These are phyloP conservation scores for Blepharisma japonicum DNA, from an alignment of 73 alveolate genomes.

Conservation along the genomic window DNA sequence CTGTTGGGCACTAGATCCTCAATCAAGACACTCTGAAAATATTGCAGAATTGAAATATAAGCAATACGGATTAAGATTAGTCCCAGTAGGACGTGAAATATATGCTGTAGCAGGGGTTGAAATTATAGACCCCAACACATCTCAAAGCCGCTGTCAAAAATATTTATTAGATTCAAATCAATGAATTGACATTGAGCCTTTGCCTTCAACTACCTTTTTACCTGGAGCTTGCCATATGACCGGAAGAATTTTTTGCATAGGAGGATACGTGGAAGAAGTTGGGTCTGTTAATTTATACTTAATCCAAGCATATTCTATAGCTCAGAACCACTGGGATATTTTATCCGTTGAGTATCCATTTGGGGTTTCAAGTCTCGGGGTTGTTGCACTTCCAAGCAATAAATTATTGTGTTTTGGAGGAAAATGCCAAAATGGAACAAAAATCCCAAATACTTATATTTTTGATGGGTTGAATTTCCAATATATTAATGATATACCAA, in stretches of 20 bases:
- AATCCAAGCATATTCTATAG: neutral
- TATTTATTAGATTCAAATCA: neutral
- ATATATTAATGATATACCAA: neutral
- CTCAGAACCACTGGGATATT: neutral
- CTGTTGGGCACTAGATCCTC: slow-evolving; percentile 13
- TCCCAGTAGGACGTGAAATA: neutral
- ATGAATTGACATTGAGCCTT: neutral
- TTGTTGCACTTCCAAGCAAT: neutral
- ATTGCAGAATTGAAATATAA: neutral
- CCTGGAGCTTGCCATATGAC: neutral
- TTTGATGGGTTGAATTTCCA: slow-evolving; percentile 2
- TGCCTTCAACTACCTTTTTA: slow-evolving; percentile 16
- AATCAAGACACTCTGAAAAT: neutral
- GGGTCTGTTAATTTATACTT: slow-evolving; percentile 5
- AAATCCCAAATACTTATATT: neutral
- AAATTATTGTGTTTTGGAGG: slow-evolving; percentile 23
- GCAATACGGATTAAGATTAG: neutral
- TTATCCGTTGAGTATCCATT: slow-evolving; percentile 14
- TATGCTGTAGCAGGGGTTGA: slow-evolving; percentile 19
- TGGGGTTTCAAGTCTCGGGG: slow-evolving; percentile 4
- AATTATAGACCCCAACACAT: neutral
- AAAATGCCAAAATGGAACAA: neutral
- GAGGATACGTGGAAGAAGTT: slow-evolving; percentile 19
- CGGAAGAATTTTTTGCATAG: slow-evolving; percentile 15
- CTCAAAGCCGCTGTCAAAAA: neutral